Evolutionary conservation across 208 protist genomes (phyloP).

Genomic region (Strigomonas culicis): DNA sequence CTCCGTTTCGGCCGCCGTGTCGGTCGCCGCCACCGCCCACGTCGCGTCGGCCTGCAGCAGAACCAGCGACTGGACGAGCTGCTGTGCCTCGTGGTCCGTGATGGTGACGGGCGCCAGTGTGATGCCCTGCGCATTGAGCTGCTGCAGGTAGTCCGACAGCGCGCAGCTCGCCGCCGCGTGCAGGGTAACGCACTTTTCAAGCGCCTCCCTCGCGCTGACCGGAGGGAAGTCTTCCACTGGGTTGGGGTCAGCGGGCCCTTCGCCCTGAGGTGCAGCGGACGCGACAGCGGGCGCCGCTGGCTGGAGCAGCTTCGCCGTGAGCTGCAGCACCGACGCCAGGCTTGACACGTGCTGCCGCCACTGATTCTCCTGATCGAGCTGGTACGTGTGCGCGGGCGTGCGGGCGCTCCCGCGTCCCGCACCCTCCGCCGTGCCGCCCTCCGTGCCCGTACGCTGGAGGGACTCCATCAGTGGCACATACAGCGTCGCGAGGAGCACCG

Average conservation of each 20-base stretch:
- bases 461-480: conserved; percentile 35
- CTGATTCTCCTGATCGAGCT: too few species aligned
- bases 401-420: background rate
- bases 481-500: conserved; percentile 49
- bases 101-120: too few species aligned
- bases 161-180: background rate
- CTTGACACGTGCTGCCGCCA: conserved; percentile 21
- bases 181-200: too few species aligned
- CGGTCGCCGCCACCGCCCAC: too few species aligned
- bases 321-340: conserved; percentile 55
- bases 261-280: background rate
- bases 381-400: background rate
- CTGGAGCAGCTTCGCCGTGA: conserved; percentile 41
- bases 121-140: too few species aligned
- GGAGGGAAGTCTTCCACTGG: too few species aligned
- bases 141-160: background rate
- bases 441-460: conserved; percentile 16
- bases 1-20: too few species aligned
- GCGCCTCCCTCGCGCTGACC: too few species aligned
- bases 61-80: too few species aligned
- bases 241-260: too few species aligned
- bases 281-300: background rate
- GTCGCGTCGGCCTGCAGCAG: too few species aligned
- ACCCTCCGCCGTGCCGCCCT: background rate
- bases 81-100: too few species aligned